phyloP scores from a whole-genome alignment of 2,329 filamentous ascomycete genomes.

The Fusarium sp. region DNA sequence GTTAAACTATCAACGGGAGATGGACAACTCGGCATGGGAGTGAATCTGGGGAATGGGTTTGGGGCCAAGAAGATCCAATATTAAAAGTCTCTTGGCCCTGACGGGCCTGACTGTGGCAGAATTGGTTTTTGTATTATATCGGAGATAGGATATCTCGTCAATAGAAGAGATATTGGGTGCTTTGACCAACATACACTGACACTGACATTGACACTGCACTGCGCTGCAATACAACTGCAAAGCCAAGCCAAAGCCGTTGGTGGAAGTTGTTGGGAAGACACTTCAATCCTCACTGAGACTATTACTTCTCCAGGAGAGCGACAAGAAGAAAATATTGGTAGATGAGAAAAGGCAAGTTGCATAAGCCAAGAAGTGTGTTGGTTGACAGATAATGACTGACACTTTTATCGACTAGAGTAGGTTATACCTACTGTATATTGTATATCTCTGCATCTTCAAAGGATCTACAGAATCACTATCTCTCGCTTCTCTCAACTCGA shows the following conservation, averaged over 20 bases:
- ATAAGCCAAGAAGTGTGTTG: conserved; percentile 9
- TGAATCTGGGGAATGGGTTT: not conserved
- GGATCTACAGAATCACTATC: not conserved
- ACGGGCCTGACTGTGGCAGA: not conserved
- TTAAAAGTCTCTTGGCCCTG: not conserved
- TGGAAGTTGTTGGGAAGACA: not conserved
- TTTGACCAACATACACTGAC: not conserved
- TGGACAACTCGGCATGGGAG: not conserved
- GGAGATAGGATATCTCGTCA: not conserved
- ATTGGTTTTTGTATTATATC: too few relatives aligned
- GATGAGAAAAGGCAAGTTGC: not conserved
- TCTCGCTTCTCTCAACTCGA: not conserved
- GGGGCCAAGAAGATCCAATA: not conserved
- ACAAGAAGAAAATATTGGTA: not conserved
- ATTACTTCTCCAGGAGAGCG: not conserved
- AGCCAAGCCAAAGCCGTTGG: not conserved
- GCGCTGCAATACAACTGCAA: not conserved
- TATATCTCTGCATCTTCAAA: not conserved
- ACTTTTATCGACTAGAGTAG: not conserved
- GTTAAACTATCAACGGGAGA: conserved; percentile 1
- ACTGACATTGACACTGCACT: not conserved
- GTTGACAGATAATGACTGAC: not conserved
- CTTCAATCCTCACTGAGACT: not conserved
- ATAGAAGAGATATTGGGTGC: not conserved
- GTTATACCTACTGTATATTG: not conserved